Conservation (phyloP, 2,329 filamentous ascomycete species). For the Botryotinia calthae region DNA sequence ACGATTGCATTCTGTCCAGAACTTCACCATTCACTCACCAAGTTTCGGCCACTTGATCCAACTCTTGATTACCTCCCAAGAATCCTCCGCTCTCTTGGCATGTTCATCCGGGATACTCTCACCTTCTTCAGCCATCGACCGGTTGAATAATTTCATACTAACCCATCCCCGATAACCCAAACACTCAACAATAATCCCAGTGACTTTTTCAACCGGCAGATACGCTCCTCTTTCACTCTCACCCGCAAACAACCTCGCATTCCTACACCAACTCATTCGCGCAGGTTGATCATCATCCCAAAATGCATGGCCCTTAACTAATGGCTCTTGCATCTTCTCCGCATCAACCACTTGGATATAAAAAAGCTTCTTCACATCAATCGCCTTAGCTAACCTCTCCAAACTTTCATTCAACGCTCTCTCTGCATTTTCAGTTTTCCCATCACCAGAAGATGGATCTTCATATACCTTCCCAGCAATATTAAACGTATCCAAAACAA, state of each 20-base stretch:
- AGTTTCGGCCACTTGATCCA: conserved; percentile 23
- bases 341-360: conserved; percentile 76
- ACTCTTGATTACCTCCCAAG: conserved; percentile 43
- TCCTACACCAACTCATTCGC: conserved; percentile 75
- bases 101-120: conserved; percentile 48
- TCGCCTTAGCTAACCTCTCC: conserved; percentile 23
- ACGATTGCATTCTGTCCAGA: not conserved
- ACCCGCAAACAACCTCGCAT: conserved; percentile 68
- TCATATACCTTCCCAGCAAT: conserved; percentile 68
- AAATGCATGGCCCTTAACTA: conserved; percentile 55
- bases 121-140: conserved; percentile 48
- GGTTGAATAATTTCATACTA: conserved; percentile 58
- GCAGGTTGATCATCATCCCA: conserved; percentile 56
- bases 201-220: conserved; percentile 53
- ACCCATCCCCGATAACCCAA: conserved; percentile 58
- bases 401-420: conserved; percentile 46
- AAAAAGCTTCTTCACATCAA: conserved; percentile 66
- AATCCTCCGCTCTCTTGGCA: conserved; percentile 48
- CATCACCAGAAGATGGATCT: conserved; percentile 55
- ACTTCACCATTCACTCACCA: not conserved
- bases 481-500: conserved; percentile 74
- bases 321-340: conserved; percentile 57
- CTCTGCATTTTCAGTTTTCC: conserved; percentile 55
- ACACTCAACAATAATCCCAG: conserved; percentile 48
- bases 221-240: conserved; percentile 53